Base-by-base conservation (phyloP, 352 stramenopile species). In the Pythium phragmiticola region DNA sequence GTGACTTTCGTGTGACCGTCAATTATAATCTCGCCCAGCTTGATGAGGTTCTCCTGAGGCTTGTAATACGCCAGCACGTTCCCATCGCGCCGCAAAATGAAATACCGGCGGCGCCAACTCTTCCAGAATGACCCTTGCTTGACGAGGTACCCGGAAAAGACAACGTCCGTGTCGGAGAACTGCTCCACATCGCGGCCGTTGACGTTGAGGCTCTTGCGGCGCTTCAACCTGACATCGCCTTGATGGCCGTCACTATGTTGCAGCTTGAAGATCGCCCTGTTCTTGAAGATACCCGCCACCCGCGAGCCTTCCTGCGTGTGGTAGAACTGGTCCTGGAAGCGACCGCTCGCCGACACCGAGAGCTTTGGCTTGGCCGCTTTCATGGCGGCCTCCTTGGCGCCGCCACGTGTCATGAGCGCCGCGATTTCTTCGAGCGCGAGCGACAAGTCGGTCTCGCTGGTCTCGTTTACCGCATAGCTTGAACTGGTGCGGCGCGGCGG, bases 61-160 rank as follows among this genome's bases (percentile, higher is more conserved):
- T 78, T 83, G 71, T 94, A 95, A 71, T 95, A 95, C 63, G 78
- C 80, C 4, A 95, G 62, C 46, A 94, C 71, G 4, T 82, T 82
- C 4, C 85, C 56, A 43, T 95, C 87, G 14, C 82, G 69, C 13
- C 87, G 82, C 56, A 95, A 50, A 55, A 95, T 91, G 51, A 95
- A 95, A 59, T 90, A 95, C 17, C 87, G 75, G 2, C 80, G 78
- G 46, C 80, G 73, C 87, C 87, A 95, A 7, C 80, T 91, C 65
- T 92, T 92, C 87, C 87, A 95, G 74, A 94, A 95, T 33, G 87
- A 95, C 17, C 87, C 87, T 39, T 91, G 83, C 61, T 95, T 95
- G 46, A 92, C 74, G 36, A 95, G 66, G 58, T 92, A 92, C 7
- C 87, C 87, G 19, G 74, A 77, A 23, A 77, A 88, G 39, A 92